phyloP scores from a whole-genome alignment of 2,329 filamentous ascomycete species.

The Emericellopsis cladophorae region DNA sequence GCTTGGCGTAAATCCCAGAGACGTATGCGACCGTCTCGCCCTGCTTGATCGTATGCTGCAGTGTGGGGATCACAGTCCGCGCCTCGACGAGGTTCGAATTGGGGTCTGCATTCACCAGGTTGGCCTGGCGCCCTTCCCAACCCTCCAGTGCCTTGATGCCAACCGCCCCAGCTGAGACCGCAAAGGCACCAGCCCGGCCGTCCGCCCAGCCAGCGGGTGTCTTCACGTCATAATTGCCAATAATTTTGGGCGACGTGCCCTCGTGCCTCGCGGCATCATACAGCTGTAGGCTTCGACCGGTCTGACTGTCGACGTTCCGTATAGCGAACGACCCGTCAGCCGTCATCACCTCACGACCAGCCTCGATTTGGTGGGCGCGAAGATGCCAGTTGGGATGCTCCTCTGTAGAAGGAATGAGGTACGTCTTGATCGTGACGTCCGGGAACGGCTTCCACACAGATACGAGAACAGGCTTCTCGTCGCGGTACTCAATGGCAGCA shows the following conservation, averaged over 20 bases:
- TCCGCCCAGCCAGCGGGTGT: conserved; percentile 38
- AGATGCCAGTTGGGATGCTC: conserved; percentile 57
- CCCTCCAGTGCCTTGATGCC: conserved; percentile 45
- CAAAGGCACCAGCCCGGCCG: conserved; percentile 40
- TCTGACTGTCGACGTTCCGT: conserved; percentile 32
- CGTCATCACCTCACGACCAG: conserved; percentile 50
- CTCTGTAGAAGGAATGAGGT: conserved; percentile 48
- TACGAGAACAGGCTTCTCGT: conserved; percentile 45
- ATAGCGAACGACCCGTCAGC: conserved; percentile 69
- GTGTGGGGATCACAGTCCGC: conserved; percentile 57
- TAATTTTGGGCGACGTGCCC: conserved; percentile 40
- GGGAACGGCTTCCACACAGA: conserved; percentile 60
- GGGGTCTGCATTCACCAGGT: conserved; percentile 62
- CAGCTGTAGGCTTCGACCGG: conserved; percentile 35
- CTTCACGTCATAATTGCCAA: conserved; percentile 46
- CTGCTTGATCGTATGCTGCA: conserved; percentile 47
- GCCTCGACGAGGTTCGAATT: conserved; percentile 68
- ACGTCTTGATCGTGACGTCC: conserved; percentile 54
- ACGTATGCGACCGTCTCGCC: conserved; percentile 54
- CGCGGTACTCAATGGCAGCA: conserved; percentile 45
- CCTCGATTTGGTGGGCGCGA: conserved; percentile 47
- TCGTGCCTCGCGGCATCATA: conserved; percentile 33
- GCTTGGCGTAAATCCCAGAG: conserved; percentile 59
- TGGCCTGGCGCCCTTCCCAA: conserved; percentile 37
- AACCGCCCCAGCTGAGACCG: conserved; percentile 41